phyloP scores from a whole-genome alignment of 2,329 filamentous ascomycete species.

The Plenodomus lindquistii region DNA sequence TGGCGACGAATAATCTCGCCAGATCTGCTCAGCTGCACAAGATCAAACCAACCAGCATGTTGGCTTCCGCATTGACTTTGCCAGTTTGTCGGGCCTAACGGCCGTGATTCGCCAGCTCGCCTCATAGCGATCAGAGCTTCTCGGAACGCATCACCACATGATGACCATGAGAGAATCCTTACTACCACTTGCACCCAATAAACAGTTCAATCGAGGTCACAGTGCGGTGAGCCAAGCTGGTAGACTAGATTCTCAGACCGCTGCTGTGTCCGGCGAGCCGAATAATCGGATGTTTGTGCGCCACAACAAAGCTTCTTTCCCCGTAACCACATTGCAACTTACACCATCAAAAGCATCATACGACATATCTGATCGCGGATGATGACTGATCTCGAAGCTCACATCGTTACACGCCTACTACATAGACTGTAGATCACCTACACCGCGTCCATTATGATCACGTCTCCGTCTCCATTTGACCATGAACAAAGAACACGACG shows the following conservation, averaged over 20 bases:
- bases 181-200: slow-evolving; percentile 15
- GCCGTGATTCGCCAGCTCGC: slow-evolving; percentile 21
- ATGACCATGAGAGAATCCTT: slow-evolving; percentile 11
- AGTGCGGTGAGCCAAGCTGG: slow-evolving; percentile 17
- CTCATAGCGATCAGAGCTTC: slow-evolving; percentile 27
- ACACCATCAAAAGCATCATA: slow-evolving; percentile 15
- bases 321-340: slow-evolving; percentile 8
- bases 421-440: background rate
- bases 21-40: slow-evolving; percentile 13
- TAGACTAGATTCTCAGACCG: slow-evolving; percentile 16
- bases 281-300: slow-evolving; percentile 20
- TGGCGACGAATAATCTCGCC: slow-evolving; percentile 16
- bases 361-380: slow-evolving; percentile 9
- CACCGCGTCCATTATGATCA: background rate
- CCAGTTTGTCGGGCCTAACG: slow-evolving; percentile 19
- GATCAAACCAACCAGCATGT: slow-evolving; percentile 13
- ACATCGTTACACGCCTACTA: background rate
- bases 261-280: slow-evolving; percentile 16
- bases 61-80: slow-evolving; percentile 20
- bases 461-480: slow-evolving; percentile 2
- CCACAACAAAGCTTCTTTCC: slow-evolving; percentile 25
- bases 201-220: slow-evolving; percentile 10
- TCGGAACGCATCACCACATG: slow-evolving; percentile 17
- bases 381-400: background rate
- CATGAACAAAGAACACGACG: background rate